Conservation (phyloP, 352 stramenopile species). For the Globisporangium carolinianum region DNA sequence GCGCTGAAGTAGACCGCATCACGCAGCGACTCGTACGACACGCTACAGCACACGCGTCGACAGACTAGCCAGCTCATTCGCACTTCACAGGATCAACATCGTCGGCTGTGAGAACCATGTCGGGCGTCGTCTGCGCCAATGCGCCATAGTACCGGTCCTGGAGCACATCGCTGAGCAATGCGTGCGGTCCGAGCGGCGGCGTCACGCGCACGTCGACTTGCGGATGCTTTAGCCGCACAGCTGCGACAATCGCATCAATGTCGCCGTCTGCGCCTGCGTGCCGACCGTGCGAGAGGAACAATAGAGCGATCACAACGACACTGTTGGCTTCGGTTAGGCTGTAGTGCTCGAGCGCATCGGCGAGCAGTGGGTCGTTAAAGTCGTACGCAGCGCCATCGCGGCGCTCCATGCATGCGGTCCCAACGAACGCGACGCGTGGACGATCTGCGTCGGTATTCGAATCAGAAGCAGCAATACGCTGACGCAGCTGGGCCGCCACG, state of each 20-base stretch:
- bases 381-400: constrained; percentile 61
- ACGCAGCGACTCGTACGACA: constrained; percentile 23
- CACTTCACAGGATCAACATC: not conserved
- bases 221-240: constrained; percentile 31
- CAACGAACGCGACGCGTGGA: constrained; percentile 33
- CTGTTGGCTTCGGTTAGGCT: constrained; percentile 31
- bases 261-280: constrained; percentile 70
- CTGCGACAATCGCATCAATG: constrained; percentile 67
- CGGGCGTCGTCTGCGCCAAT: constrained; percentile 15
- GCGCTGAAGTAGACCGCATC: constrained; percentile 51
- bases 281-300: constrained; percentile 73
- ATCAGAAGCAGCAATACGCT: not conserved
- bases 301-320: constrained; percentile 58
- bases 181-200: constrained; percentile 56
- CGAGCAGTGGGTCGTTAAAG: constrained; percentile 79
- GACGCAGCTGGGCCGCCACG: constrained; percentile 44
- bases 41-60: not conserved
- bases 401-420: constrained; percentile 72
- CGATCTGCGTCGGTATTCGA: constrained; percentile 13
- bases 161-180: constrained; percentile 53
- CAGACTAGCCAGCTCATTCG: not conserved
- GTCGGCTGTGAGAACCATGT: constrained; percentile 15
- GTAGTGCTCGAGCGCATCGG: constrained; percentile 56
- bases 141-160: constrained; percentile 52
- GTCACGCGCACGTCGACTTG: constrained; percentile 52